Base-by-base conservation (phyloP, 2,329 filamentous ascomycete species). In the Phaeoacremonium minimum region DNA sequence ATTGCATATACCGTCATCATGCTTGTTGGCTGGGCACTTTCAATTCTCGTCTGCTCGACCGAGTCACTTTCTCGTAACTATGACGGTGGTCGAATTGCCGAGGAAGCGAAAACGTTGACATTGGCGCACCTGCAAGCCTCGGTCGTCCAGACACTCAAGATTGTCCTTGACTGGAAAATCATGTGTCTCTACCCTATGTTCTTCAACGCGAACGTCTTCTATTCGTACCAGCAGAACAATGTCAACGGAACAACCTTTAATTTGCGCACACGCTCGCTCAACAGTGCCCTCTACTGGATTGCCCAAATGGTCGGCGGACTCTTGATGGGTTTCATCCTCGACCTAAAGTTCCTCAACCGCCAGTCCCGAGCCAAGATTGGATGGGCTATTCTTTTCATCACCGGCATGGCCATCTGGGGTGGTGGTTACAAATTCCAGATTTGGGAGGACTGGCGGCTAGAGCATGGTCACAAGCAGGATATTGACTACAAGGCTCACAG, bases 351-450 rank as follows among this genome's bases (percentile, higher is more conserved):
- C 19, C 44, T 75, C 11, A 60, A 55, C 28, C 66, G 72, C 6
- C 63, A 56, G 4, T 56, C 55, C 11, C 70, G 71, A 9, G 72
- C 71, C 15, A 58, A 63, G 14, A 46, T 67, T 8, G 71, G 65
- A 12, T 73, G 71, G 60, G 49, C 45, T 7, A 51, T 67, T 29
- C 57, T 77, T 18, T 65, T 75, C 17, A 53, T 63, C 4, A 62
- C 66, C 5, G 71, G 68, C 2, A 71, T 76, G 66, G 61, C 46
- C n/a, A 69, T 74, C 43, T 77, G 71, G 73, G 73, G 72, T 18
- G 71, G 70, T 16, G 82, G 81, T n/a, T 83, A 80, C 48, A 71
- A 65, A 15, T 85, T 84, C 61, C 77, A 85, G 61, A 69, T 61
- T 41, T 72, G 71, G 48, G 76, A 79, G 47, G 53, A 74, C 44